Evolutionary conservation across 495 filamentous ascomycete species (phyloP).

Genomic region (Trichoderma erinaceum): DNA sequence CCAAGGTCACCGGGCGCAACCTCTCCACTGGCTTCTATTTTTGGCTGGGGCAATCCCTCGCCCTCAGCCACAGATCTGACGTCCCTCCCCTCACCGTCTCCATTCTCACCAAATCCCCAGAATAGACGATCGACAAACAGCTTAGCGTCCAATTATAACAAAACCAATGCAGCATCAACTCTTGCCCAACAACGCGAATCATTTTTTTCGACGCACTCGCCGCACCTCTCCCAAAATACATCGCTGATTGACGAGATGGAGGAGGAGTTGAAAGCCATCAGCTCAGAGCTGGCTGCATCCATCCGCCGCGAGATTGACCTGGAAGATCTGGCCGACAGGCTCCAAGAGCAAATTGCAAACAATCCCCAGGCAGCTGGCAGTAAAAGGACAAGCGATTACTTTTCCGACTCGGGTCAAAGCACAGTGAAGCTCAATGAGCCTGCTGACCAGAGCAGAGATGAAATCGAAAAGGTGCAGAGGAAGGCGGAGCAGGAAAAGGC

Average conservation of each 20-base stretch:
- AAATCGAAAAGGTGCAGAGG: conserved; percentile 75
- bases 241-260: conserved; percentile 69
- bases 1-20: conserved; percentile 45
- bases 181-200: conserved; percentile 32
- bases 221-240: conserved; percentile 23
- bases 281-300: conserved; percentile 82
- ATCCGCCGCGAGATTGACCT: conserved; percentile 95
- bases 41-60: conserved; percentile 47
- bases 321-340: conserved; percentile 83
- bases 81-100: conserved; percentile 37
- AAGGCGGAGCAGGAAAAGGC: conserved; percentile 88
- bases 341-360: conserved; percentile 65
- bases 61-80: conserved; percentile 47
- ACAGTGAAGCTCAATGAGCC: conserved; percentile 63
- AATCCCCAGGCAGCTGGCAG: conserved; percentile 51
- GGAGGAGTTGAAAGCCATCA: conserved; percentile 87
- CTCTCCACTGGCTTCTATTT: conserved; percentile 47
- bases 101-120: conserved; percentile 34
- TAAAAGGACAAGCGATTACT: conserved; percentile 92
- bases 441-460: conserved; percentile 63
- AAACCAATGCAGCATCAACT: neutral
- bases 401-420: conserved; percentile 89
- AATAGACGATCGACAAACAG: conserved; percentile 23
- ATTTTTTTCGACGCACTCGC: conserved; percentile 41
- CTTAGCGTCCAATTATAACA: neutral